Percentiles rank a stretch among this genome's conserved stretches.
These are phyloP conservation scores for Apiospora marii DNA, from an alignment of 2,329 filamentous ascomycete genomes.

Conservation along the genomic window DNA sequence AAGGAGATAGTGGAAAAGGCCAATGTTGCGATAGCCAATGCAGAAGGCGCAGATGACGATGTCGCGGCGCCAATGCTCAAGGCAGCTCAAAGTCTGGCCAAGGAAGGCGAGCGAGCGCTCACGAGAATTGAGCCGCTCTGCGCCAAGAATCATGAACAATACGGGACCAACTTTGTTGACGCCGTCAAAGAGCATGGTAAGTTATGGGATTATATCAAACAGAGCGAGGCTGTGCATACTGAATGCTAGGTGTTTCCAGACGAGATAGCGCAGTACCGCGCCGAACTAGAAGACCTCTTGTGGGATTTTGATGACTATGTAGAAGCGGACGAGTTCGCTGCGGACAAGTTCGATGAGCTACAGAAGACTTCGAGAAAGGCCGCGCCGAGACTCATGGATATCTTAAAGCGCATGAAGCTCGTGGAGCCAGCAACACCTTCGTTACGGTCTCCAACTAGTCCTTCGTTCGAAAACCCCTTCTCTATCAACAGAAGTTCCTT, in stretches of 20 bases:
- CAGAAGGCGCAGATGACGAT: conserved; percentile 47
- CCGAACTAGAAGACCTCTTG: conserved; percentile 56
- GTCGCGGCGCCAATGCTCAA: conserved; percentile 53
- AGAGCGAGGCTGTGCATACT: background rate
- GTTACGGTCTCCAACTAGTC: conserved; percentile 32
- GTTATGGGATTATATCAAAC: conserved; percentile 32
- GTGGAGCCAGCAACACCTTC: conserved; percentile 21
- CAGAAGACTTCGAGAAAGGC: conserved; percentile 56
- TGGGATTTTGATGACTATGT: conserved; percentile 66
- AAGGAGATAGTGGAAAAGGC: conserved; percentile 61
- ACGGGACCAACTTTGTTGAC: conserved; percentile 57
- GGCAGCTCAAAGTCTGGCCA: conserved; percentile 55
- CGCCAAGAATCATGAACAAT: conserved; percentile 56
- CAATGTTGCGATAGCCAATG: conserved; percentile 55
- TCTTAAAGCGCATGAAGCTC: conserved; percentile 63
- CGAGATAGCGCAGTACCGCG: conserved; percentile 57
- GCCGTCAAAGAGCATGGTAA: conserved; percentile 63
- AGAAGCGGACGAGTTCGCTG: conserved; percentile 59
- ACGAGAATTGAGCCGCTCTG: conserved; percentile 61
- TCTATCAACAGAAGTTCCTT: background rate
- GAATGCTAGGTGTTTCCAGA: conserved; percentile 44
- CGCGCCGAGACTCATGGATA: conserved; percentile 57
- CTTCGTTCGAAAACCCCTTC: conserved; percentile 9
- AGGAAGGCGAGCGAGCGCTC: conserved; percentile 57
- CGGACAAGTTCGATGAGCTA: conserved; percentile 56